phyloP scores from a whole-genome alignment of 305 asterid genomes.

The Fraxinus platypoda region DNA sequence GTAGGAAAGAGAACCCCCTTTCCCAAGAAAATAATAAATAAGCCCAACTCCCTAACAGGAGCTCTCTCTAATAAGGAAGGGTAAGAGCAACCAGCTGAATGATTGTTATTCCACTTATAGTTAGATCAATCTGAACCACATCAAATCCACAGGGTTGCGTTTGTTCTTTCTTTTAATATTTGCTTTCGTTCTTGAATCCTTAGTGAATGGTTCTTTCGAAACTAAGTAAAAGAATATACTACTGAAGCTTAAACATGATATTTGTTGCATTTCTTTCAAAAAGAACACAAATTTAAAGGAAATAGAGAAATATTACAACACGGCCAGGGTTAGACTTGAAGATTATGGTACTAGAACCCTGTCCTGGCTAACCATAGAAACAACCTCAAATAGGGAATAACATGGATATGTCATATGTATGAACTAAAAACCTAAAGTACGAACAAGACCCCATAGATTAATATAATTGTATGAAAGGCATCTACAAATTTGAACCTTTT shows the following conservation, averaged over 20 bases:
- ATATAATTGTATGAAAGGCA: neutral
- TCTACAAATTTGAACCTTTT: neutral
- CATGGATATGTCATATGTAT: neutral
- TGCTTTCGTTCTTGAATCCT: neutral
- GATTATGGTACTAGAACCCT: neutral
- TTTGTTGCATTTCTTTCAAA: neutral
- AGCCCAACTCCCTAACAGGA: neutral
- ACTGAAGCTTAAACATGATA: neutral
- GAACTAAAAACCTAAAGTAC: neutral
- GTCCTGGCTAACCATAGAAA: neutral
- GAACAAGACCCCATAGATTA: neutral
- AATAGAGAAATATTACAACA: neutral
- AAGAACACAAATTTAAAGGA: neutral
- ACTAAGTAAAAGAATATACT: neutral
- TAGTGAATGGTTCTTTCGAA: neutral
- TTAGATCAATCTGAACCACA: neutral
- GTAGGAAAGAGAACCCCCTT: neutral
- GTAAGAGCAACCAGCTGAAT: neutral
- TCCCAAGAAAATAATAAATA: neutral
- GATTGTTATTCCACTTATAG: neutral
- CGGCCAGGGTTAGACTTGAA: neutral
- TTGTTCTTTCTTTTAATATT: neutral
- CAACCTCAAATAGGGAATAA: neutral
- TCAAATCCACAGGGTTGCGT: neutral
- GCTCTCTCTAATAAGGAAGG: neutral